Evolutionary conservation across 352 stramenopile genomes (phyloP).

Genomic region (Hyphochytrium catenoides): DNA sequence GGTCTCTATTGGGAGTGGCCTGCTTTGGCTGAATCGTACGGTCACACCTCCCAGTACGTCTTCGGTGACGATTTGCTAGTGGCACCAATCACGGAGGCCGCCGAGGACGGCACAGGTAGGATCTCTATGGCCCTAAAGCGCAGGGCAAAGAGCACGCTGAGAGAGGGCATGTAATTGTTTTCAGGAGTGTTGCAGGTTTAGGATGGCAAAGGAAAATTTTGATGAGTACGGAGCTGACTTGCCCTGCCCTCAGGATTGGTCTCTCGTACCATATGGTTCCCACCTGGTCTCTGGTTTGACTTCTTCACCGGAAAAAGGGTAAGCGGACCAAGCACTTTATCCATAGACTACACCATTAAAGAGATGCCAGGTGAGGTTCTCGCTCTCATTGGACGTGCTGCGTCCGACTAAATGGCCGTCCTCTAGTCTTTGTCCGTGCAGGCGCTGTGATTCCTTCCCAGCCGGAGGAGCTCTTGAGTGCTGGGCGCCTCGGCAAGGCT

Average conservation of each 20-base stretch:
- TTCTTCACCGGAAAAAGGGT: conserved; percentile 9
- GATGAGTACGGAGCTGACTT: too few species aligned
- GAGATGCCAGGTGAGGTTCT: conserved; percentile 15
- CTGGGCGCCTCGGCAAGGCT: conserved; percentile 7
- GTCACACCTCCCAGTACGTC: conserved; percentile 16
- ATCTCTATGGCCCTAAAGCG: too few species aligned
- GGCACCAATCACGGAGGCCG: conserved; percentile 14
- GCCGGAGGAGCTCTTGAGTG: not conserved
- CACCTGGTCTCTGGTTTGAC: conserved; percentile 20
- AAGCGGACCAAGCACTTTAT: conserved; percentile 10
- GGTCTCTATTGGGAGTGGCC: conserved; percentile 20
- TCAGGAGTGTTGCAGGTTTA: too few species aligned
- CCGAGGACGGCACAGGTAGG: conserved; percentile 10
- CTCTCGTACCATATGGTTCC: conserved; percentile 19
- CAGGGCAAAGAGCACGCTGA: too few species aligned
- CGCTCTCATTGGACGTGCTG: too few species aligned
- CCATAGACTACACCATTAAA: conserved; percentile 9
- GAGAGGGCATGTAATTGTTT: too few species aligned
- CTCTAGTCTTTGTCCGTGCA: conserved; percentile 13
- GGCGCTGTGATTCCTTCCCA: conserved; percentile 13
- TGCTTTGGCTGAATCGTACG: conserved; percentile 15
- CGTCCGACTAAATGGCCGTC: too few species aligned
- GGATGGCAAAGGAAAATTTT: too few species aligned
- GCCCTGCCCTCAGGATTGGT: too few species aligned
- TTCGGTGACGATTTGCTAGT: conserved; percentile 18